Percentiles rank a stretch among this genome's conserved stretches.
Evolutionary conservation across 2,329 filamentous ascomycete species (phyloP).

Genomic region (Talaromyces sp.): DNA sequence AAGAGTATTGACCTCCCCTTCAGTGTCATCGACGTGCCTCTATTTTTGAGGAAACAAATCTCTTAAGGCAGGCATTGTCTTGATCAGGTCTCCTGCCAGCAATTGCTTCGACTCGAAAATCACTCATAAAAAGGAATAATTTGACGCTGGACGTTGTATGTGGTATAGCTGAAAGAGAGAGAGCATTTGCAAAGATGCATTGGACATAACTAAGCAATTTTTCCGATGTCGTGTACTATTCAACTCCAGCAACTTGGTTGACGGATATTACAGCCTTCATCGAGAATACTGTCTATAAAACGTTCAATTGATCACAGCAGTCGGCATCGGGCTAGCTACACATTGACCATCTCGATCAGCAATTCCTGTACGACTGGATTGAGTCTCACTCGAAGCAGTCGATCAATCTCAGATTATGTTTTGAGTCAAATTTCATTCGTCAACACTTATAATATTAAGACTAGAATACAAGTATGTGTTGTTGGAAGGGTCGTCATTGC

Average conservation of each 20-base stretch:
- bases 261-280: neutral
- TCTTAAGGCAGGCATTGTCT: no score
- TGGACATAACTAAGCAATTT: neutral
- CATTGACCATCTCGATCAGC: neutral
- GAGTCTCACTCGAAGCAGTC: neutral
- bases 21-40: no score
- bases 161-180: no score
- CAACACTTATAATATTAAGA: neutral
- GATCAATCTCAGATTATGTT: neutral
- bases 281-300: neutral
- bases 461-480: slow-evolving; percentile 5
- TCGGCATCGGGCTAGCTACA: neutral
- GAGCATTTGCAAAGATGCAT: neutral
- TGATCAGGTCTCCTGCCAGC: no score
- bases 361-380: neutral
- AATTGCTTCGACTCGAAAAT: no score
- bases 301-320: neutral
- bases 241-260: neutral
- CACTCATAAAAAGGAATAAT: no score
- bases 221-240: neutral
- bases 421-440: neutral
- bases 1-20: no score
- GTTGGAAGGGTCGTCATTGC: neutral
- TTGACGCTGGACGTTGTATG: no score
- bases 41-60: no score